These are phyloP conservation scores for Aspergillus puulaauensis DNA, from an alignment of 2,329 filamentous ascomycete genomes.

Conservation along the genomic window DNA sequence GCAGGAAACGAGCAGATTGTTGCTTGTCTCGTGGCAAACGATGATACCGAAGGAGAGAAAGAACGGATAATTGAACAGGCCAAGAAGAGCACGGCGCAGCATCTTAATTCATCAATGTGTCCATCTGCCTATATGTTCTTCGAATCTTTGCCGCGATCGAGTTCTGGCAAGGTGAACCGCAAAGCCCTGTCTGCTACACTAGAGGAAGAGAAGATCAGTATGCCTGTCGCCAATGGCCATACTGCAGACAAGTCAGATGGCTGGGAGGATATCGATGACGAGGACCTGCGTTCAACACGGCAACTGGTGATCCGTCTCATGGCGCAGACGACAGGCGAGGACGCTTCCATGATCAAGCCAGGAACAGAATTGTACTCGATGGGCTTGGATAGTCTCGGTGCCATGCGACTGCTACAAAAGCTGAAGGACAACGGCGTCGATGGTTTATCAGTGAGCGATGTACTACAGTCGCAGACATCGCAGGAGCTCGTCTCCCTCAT, in stretches of 20 bases:
- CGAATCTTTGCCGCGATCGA: conserved; percentile 22
- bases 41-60: conserved; percentile 4
- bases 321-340: conserved; percentile 16
- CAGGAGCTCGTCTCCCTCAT: conserved; percentile 22
- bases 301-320: conserved; percentile 19
- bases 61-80: conserved; percentile 17
- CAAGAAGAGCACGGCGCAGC: conserved; percentile 10
- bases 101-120: conserved; percentile 26
- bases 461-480: conserved; percentile 29
- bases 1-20: conserved; percentile 26
- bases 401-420: conserved; percentile 34
- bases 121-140: conserved; percentile 25
- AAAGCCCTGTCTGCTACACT: conserved; percentile 19
- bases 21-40: conserved; percentile 23
- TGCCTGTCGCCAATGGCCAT: neutral
- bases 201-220: conserved; percentile 3
- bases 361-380: conserved; percentile 22
- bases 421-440: conserved; percentile 27
- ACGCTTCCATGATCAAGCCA: conserved; percentile 15
- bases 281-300: conserved; percentile 6
- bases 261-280: conserved; percentile 6
- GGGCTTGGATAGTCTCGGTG: conserved; percentile 38
- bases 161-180: conserved; percentile 29
- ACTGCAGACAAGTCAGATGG: neutral
- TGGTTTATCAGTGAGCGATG: conserved; percentile 26